Evolutionary conservation across 148 eudicot species (phyloP).

Genomic region (Suaeda aralocaspica): DNA sequence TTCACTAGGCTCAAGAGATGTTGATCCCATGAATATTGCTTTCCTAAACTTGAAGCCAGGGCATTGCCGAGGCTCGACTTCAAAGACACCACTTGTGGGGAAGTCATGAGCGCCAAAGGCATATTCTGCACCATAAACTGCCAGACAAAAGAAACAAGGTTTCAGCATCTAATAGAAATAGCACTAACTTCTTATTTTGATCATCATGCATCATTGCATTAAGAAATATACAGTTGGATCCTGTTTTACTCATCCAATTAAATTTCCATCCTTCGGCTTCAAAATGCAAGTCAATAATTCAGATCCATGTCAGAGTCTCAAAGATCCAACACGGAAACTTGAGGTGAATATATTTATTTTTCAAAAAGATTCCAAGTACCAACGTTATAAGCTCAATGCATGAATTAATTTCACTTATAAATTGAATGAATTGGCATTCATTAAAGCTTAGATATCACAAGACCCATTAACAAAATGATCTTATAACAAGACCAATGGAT

Average conservation of each 20-base stretch:
- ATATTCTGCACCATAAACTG: slow-evolving; percentile 84
- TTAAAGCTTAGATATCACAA: not conserved
- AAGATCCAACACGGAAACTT: not conserved
- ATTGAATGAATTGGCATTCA: not conserved
- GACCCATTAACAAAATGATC: not conserved
- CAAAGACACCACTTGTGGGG: slow-evolving; percentile 84
- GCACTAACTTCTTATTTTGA: not conserved
- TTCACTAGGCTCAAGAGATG: slow-evolving; percentile 49
- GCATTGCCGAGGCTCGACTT: slow-evolving; percentile 86
- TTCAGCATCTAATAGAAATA: not conserved
- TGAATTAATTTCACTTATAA: not conserved
- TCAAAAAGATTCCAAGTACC: not conserved
- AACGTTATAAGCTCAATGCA: not conserved
- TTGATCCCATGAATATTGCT: slow-evolving; percentile 73
- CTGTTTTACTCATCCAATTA: not conserved
- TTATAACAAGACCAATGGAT: not conserved
- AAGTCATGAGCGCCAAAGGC: slow-evolving; percentile 93
- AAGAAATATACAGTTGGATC: too few relatives aligned
- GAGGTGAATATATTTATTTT: too few relatives aligned
- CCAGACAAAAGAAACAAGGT: slow-evolving; percentile 1
- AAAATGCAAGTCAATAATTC: not conserved
- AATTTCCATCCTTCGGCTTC: not conserved
- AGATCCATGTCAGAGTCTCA: not conserved
- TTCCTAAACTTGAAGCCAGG: slow-evolving; percentile 83
- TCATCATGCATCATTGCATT: not conserved